A percentile compares a stretch with the other conserved stretches of the same genome.
Conservation (phyloP, 305 asterid species). For the Fraxinus latifolia region DNA sequence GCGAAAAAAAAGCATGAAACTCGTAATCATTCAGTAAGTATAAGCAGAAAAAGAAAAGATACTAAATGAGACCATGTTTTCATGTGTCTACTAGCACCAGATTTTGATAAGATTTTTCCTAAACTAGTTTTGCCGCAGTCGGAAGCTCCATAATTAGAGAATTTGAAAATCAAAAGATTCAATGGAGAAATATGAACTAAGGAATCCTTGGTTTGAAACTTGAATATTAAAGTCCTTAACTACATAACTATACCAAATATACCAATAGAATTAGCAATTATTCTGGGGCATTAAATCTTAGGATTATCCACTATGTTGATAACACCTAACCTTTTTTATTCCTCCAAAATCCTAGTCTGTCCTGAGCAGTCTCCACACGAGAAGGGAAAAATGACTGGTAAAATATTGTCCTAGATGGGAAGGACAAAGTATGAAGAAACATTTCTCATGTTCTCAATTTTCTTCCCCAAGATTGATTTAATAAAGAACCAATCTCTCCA, state of each 20-base stretch:
- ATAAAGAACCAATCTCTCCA: not conserved
- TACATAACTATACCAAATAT: not conserved
- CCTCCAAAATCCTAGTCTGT: not conserved
- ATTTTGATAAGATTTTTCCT: slow-evolving; percentile 5
- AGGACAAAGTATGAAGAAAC: not conserved
- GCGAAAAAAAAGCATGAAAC: not conserved
- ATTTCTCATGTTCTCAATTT: not conserved
- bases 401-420: not conserved
- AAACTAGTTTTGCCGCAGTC: not conserved
- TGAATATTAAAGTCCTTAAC: not conserved
- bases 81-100: not conserved
- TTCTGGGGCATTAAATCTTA: not conserved
- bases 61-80: not conserved
- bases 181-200: not conserved
- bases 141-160: not conserved
- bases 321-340: not conserved
- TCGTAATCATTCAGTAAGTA: not conserved
- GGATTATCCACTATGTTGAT: not conserved
- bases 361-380: not conserved
- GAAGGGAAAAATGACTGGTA: not conserved
- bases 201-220: not conserved
- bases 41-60: not conserved
- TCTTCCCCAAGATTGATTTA: not conserved
- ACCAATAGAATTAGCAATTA: not conserved
- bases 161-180: not conserved